A percentile compares a stretch with the other conserved stretches of the same genome.
Evolutionary conservation across 371 early-diverging fungal genomes (phyloP).

Genomic region (Blastocladiella emersonii): DNA sequence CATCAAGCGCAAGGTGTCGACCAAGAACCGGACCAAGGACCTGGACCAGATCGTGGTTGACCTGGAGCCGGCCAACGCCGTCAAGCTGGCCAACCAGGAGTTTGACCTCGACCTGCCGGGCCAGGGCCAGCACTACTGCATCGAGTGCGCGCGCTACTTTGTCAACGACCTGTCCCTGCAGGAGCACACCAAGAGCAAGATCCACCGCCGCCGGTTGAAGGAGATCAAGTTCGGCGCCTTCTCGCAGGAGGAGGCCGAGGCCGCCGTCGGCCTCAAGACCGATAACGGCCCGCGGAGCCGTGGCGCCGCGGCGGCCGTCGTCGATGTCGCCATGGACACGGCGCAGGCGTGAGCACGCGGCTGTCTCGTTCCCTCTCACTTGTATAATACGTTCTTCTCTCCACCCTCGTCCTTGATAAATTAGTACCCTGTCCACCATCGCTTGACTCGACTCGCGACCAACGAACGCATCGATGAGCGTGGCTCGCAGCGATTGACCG

Average conservation of each 20-base stretch:
- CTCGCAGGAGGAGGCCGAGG: conserved; percentile 79
- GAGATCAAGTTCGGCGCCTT: conserved; percentile 63
- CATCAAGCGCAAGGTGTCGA: conserved; percentile 42
- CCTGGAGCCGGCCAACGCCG: conserved; percentile 49
- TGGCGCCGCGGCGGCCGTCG: too few species aligned
- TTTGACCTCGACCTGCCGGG: conserved; percentile 79
- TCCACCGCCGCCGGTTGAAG: conserved; percentile 59
- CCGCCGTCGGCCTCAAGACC: conserved; percentile 47
- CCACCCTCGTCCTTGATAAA: too few species aligned
- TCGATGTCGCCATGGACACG: too few species aligned
- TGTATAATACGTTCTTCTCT: too few species aligned
- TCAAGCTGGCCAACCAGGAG: conserved; percentile 42
- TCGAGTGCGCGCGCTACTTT: conserved; percentile 58
- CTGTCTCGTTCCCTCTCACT: too few species aligned
- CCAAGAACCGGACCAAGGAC: conserved; percentile 53
- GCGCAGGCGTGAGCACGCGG: too few species aligned
- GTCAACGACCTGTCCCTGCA: conserved; percentile 25
- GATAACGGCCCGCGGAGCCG: conserved; percentile 13
- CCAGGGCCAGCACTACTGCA: conserved; percentile 74
- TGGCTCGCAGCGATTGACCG: too few species aligned
- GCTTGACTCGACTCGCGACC: too few species aligned
- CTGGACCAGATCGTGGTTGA: conserved; percentile 88
- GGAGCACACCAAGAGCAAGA: conserved; percentile 49
- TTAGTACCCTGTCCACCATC: too few species aligned
- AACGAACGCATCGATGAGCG: too few species aligned